Percentiles rank a stretch among this genome's conserved stretches.
Evolutionary conservation across 176 grass and related monocot species (phyloP).

Genomic region (Musa beccarii): DNA sequence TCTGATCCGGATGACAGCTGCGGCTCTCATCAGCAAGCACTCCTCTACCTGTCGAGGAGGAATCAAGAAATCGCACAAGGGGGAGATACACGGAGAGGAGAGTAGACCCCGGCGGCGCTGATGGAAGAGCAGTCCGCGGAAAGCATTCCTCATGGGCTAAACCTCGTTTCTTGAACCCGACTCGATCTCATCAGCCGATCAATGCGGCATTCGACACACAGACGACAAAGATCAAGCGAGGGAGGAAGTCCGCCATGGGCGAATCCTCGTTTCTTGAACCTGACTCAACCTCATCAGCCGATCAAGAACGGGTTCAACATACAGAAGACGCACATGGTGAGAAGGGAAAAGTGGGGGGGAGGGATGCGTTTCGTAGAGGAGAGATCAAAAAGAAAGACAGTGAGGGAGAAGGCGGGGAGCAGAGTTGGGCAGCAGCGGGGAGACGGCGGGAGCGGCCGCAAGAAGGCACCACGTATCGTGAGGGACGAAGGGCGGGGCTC

Average conservation of each 20-base stretch:
- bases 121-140: neutral
- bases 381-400: no score
- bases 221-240: neutral
- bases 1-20: neutral
- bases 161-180: neutral
- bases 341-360: no score
- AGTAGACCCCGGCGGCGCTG: neutral
- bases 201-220: neutral
- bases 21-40: neutral
- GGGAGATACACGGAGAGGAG: neutral
- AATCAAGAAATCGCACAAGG: neutral
- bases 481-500: no score
- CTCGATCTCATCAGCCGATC: neutral
- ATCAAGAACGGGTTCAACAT: no score
- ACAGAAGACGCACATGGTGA: no score
- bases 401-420: no score
- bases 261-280: no score
- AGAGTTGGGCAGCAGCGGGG: no score
- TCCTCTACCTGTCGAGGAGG: neutral
- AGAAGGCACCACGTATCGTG: no score
- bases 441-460: no score
- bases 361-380: no score
- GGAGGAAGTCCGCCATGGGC: neutral
- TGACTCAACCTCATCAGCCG: no score
- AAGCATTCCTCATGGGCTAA: slow-evolving; percentile 1